Evolutionary conservation across 148 eudicot species (phyloP).

Genomic region (Rhododendron vialii): DNA sequence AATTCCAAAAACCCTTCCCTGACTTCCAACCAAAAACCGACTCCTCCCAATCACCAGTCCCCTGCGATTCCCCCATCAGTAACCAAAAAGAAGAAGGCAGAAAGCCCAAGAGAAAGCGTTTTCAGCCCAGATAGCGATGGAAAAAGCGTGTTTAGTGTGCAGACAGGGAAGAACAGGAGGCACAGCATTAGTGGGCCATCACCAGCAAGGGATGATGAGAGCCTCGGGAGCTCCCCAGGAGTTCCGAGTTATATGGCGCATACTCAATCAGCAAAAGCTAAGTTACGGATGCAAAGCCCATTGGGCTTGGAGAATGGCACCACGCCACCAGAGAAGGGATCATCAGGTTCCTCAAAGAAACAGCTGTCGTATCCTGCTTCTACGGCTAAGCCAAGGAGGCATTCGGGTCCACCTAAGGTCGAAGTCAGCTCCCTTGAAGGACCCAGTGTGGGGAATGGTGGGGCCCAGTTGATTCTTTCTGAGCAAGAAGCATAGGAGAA

Average conservation of each 20-base stretch:
- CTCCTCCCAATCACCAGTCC: conserved; percentile 33
- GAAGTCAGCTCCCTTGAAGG: conserved; percentile 17
- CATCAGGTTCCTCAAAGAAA: conserved; percentile 48
- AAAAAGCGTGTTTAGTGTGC: conserved; percentile 43
- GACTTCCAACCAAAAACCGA: conserved; percentile 26
- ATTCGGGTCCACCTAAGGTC: conserved; percentile 45
- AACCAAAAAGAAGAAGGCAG: conserved; percentile 37
- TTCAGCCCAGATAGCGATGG: conserved; percentile 56
- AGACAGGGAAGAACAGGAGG: conserved; percentile 56
- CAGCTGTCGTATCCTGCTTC: conserved; percentile 64
- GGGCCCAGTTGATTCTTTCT: neutral
- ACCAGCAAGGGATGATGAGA: conserved; percentile 62
- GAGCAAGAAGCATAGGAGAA: conserved; percentile 1
- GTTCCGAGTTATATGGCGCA: conserved; percentile 87
- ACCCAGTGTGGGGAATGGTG: conserved; percentile 12
- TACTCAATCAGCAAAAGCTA: conserved; percentile 75
- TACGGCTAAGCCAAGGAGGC: conserved; percentile 60
- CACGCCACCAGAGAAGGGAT: conserved; percentile 44
- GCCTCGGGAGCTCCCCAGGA: conserved; percentile 63
- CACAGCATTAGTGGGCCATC: conserved; percentile 60
- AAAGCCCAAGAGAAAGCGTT: conserved; percentile 40
- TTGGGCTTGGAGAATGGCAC: conserved; percentile 41
- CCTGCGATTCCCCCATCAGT: conserved; percentile 42
- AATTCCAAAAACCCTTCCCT: conserved; percentile 37
- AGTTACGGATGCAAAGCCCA: conserved; percentile 44